Evolutionary conservation across 1,139 yeast genomes (phyloP).

Genomic region (Saccharomyces hybrid): DNA sequence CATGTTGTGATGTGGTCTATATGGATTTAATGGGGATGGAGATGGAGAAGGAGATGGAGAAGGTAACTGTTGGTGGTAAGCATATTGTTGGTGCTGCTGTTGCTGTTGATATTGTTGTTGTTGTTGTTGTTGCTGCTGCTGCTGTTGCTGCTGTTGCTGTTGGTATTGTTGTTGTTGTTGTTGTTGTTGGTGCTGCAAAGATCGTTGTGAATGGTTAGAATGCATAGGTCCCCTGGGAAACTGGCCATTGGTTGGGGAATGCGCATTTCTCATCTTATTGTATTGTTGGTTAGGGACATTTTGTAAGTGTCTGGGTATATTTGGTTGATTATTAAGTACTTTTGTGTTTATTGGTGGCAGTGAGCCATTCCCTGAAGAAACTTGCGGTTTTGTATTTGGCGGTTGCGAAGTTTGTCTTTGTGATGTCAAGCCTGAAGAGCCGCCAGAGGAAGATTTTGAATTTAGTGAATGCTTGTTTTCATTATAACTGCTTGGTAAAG

Average conservation of each 20-base stretch:
- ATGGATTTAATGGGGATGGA: constrained; percentile 10
- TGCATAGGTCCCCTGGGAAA: neutral
- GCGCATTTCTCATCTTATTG: constrained; percentile 4
- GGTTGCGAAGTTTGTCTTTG: constrained; percentile 44
- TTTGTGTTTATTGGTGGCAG: neutral
- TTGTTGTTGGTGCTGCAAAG: constrained; percentile 4
- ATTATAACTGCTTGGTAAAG: neutral
- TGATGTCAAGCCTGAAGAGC: neutral
- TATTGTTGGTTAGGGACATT: neutral
- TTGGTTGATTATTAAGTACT: neutral
- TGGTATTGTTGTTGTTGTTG: constrained; percentile 7
- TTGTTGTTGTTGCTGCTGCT: too few relatives aligned
- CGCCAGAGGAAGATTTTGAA: neutral
- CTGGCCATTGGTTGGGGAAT: constrained; percentile 2
- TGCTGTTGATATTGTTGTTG: neutral
- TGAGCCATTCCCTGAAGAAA: neutral
- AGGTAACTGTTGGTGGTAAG: constrained; percentile 1
- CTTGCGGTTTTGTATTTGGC: constrained; percentile 25
- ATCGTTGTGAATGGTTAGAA: neutral
- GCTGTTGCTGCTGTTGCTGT: neutral
- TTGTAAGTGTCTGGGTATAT: neutral
- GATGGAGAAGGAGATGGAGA: constrained; percentile 3
- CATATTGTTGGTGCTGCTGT: neutral
- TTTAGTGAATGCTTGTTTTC: neutral
- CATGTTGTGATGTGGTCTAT: constrained; percentile 25